Base-by-base conservation (phyloP, 2,329 filamentous ascomycete species). In the Xylaria sp. region DNA sequence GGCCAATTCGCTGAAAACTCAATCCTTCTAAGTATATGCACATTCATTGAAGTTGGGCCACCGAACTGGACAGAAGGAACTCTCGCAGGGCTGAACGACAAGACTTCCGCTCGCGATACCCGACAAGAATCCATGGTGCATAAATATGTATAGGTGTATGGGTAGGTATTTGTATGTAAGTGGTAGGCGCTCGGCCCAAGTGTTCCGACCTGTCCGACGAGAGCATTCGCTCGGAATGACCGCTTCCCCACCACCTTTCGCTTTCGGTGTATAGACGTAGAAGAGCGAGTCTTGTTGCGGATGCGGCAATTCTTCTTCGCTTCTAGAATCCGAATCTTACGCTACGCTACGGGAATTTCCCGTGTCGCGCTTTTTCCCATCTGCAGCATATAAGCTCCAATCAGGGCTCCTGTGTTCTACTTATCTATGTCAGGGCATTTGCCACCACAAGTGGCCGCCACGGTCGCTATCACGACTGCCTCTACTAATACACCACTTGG, bases 201-300 rank as follows among this genome's bases (percentile, higher is more conserved):
- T 42, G 65, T 56, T 61, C 58, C 67, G 64, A 63, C 33, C 15
- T 63, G 55, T 59, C 55, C 62, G 62, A 60, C 57, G 45, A 69
- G 63, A 60, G 65, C 66, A 73, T 74, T 74, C 72, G 72, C 65
- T 74, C 73, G 73, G 73, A 64, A 73, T 73, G 64, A 59, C 73
- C 73, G 73, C 53, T 67, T 58, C 73, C 73, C 73, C 72, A 75
- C 68, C 54, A 49, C 62, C 60, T 57, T 33, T 67, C 60, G 57
- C 60, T 53, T 38, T 67, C 60, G 61, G 59, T 45, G 61, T 69
- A 49, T 38, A 59, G 49, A 20, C 51, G 33, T 51, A 54, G 36
- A 59, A 57, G 25, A 39, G 55, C 38, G 33, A 51, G 62, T 59
- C 53, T 56, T 38, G 58, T 47, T 47, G 63, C 50, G 38, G 29